Percentiles rank a stretch among this genome's conserved stretches.
Evolutionary conservation across 2,329 filamentous ascomycete species (phyloP).

Genomic region (Aspergillus bombycis): DNA sequence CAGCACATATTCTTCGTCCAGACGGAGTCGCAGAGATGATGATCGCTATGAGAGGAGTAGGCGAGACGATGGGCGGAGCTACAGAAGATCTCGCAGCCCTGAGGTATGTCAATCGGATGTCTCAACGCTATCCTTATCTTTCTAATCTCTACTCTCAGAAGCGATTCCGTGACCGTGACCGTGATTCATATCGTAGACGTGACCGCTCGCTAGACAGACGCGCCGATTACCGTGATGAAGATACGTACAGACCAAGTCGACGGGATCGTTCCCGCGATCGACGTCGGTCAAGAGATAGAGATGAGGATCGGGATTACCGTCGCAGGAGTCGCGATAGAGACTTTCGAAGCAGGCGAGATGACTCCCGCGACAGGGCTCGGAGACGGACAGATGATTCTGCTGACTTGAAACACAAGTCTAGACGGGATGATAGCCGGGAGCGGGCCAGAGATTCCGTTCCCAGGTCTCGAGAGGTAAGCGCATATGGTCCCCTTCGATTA

Average conservation of each 20-base stretch:
- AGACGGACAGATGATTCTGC: slow-evolving; percentile 70
- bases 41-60: slow-evolving; percentile 56
- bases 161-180: slow-evolving; percentile 56
- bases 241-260: slow-evolving; percentile 63
- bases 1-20: slow-evolving; percentile 75
- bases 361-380: slow-evolving; percentile 68
- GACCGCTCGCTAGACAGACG: slow-evolving; percentile 66
- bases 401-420: slow-evolving; percentile 69
- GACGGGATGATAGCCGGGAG: slow-evolving; percentile 67
- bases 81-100: slow-evolving; percentile 52
- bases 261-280: slow-evolving; percentile 68
- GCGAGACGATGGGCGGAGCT: slow-evolving; percentile 54
- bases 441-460: slow-evolving; percentile 55
- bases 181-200: slow-evolving; percentile 64
- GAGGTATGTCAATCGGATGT: slow-evolving; percentile 44
- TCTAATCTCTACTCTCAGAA: slow-evolving; percentile 48
- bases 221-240: slow-evolving; percentile 58
- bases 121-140: not conserved
- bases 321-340: slow-evolving; percentile 70
- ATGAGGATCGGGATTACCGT: slow-evolving; percentile 61
- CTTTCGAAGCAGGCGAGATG: slow-evolving; percentile 70
- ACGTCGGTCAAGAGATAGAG: slow-evolving; percentile 60
- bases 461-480: slow-evolving; percentile 62
- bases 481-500: not conserved
- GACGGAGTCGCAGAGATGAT: slow-evolving; percentile 61